Evolutionary conservation across 345 rosid species (phyloP).

Genomic region (Lagerstroemia speciosa): DNA sequence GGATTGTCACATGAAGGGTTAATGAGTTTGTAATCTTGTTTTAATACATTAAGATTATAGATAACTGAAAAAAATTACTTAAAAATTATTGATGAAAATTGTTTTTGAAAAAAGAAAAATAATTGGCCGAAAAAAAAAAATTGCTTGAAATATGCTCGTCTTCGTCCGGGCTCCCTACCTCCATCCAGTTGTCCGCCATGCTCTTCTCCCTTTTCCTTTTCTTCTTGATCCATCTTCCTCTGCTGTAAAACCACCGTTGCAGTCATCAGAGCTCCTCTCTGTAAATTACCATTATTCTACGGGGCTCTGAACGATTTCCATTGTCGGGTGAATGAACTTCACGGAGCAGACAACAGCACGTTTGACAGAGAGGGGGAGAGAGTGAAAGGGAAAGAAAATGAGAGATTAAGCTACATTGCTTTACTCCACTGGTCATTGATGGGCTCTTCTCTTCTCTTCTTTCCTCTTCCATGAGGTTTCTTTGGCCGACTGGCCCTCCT

Average conservation of each 20-base stretch:
- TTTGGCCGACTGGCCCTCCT: too few species aligned
- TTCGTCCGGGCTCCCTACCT: neutral
- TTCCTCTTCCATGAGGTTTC: too few species aligned
- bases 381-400: neutral
- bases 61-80: too few species aligned
- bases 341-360: neutral
- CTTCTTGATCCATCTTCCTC: slow-evolving; percentile 2
- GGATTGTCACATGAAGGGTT: too few species aligned
- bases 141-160: neutral
- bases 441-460: too few species aligned
- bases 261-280: neutral
- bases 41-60: too few species aligned
- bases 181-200: neutral
- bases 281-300: neutral
- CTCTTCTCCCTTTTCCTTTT: neutral
- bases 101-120: too few species aligned
- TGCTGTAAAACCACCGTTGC: slow-evolving; percentile 37
- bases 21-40: too few species aligned
- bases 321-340: neutral
- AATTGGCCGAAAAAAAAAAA: too few species aligned
- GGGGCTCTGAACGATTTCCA: neutral
- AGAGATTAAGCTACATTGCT: neutral
- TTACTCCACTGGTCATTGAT: neutral
- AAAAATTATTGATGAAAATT: too few species aligned
- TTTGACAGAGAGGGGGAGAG: neutral